A percentile compares a stretch with the other conserved stretches of the same genome.
These are phyloP conservation scores for Diaporthe vaccinii DNA, from an alignment of 2,329 filamentous ascomycete genomes.

Conservation along the genomic window DNA sequence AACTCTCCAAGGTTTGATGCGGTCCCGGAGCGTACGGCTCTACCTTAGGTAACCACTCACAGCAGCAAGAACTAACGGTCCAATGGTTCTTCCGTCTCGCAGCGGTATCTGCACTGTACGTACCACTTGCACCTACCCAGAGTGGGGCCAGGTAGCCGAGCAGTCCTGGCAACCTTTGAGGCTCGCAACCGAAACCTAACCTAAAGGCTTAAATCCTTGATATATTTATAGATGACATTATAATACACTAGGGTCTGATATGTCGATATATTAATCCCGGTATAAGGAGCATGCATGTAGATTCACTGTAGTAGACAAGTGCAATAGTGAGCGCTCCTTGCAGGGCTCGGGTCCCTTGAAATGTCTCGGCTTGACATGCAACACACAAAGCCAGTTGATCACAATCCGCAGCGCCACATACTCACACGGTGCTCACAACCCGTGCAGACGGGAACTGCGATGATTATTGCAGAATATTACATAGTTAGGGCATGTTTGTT, in stretches of 20 bases:
- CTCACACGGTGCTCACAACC: background rate
- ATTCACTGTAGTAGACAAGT: too few relatives aligned
- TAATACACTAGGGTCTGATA: too few relatives aligned
- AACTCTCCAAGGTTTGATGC: slow-evolving; percentile 9
- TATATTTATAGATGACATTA: background rate
- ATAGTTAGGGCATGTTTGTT: background rate
- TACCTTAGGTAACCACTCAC: background rate
- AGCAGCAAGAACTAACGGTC: background rate
- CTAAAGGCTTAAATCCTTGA: background rate
- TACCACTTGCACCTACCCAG: background rate
- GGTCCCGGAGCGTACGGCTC: background rate
- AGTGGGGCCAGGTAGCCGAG: background rate
- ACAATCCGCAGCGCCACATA: too few relatives aligned
- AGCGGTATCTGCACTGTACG: background rate
- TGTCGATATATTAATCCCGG: too few relatives aligned
- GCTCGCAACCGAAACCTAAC: too few relatives aligned
- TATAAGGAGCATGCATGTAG: too few relatives aligned
- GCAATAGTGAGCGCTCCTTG: background rate
- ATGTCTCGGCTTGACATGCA: too few relatives aligned
- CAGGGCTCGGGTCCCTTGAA: too few relatives aligned
- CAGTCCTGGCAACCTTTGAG: background rate
- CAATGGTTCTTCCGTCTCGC: slow-evolving; percentile 8
- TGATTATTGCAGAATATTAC: background rate
- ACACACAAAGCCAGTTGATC: too few relatives aligned
- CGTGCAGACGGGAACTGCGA: background rate